These are phyloP conservation scores for Murraya paniculata DNA, from an alignment of 345 rosid species.

Conservation along the genomic window DNA sequence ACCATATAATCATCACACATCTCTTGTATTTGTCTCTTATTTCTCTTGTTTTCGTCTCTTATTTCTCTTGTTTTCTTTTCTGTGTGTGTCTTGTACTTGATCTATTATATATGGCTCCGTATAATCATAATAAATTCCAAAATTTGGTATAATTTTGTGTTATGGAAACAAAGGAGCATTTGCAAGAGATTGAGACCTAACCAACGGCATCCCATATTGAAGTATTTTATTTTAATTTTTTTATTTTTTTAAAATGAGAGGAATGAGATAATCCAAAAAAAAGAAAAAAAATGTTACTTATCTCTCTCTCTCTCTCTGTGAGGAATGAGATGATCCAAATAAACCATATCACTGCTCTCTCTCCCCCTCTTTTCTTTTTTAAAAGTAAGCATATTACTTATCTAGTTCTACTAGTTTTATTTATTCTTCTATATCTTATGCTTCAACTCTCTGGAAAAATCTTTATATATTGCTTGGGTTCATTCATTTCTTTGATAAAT, in stretches of 20 bases:
- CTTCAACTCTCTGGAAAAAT: background rate
- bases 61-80: background rate
- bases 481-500: background rate
- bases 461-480: background rate
- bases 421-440: background rate
- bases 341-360: too few species aligned
- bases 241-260: background rate
- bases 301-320: too few species aligned
- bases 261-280: background rate
- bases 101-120: background rate
- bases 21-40: background rate
- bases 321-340: too few species aligned
- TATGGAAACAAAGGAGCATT: background rate
- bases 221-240: too few species aligned
- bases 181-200: background rate
- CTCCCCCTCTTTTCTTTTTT: too few species aligned
- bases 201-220: background rate
- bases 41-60: background rate
- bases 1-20: background rate
- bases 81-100: background rate
- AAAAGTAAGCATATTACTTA: too few species aligned
- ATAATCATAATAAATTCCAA: background rate
- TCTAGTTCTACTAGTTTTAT: background rate
- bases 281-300: too few species aligned
- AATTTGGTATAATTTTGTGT: background rate